A percentile compares a stretch with the other conserved stretches of the same genome.
Evolutionary conservation across 768 basidiomycete genomes (phyloP).

Genomic region (Boletus subparvulus): DNA sequence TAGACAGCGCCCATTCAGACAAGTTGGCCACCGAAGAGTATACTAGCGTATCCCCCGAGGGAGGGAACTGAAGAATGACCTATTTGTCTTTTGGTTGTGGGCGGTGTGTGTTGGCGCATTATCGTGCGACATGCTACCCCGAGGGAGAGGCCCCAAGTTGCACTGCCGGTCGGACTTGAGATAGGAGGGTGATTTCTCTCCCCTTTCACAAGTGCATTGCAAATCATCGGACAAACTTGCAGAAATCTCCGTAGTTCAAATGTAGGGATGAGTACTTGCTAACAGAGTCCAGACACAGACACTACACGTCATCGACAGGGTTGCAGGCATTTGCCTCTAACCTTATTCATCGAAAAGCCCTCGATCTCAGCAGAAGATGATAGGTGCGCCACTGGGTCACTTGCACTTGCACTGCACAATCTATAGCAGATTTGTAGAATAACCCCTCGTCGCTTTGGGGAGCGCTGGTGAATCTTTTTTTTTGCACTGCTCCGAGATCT

Average conservation of each 20-base stretch:
- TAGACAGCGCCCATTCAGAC: slow-evolving; percentile 2
- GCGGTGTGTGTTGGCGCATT: background rate
- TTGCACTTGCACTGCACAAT: background rate
- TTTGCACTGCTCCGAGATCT: background rate
- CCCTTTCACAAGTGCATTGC: background rate
- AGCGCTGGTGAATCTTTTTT: background rate
- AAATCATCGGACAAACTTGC: background rate
- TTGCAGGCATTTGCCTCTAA: background rate
- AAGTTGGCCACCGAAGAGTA: background rate
- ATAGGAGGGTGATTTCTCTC: background rate
- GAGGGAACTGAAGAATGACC: background rate
- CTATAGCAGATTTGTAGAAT: no score
- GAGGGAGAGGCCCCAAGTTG: background rate
- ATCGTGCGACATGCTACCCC: background rate
- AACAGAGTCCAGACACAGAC: background rate
- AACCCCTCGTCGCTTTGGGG: background rate
- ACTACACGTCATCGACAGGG: slow-evolving; percentile 11
- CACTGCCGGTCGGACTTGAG: background rate
- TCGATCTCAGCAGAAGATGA: slow-evolving; percentile 10
- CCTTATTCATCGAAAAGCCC: slow-evolving; percentile 5
- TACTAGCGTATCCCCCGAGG: background rate
- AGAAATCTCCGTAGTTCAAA: slow-evolving; percentile 2
- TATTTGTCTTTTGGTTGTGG: background rate
- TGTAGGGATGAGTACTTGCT: background rate
- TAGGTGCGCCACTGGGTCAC: background rate